phyloP scores from a whole-genome alignment of 2,329 filamentous ascomycete species.

The Colletotrichum eleusines region DNA sequence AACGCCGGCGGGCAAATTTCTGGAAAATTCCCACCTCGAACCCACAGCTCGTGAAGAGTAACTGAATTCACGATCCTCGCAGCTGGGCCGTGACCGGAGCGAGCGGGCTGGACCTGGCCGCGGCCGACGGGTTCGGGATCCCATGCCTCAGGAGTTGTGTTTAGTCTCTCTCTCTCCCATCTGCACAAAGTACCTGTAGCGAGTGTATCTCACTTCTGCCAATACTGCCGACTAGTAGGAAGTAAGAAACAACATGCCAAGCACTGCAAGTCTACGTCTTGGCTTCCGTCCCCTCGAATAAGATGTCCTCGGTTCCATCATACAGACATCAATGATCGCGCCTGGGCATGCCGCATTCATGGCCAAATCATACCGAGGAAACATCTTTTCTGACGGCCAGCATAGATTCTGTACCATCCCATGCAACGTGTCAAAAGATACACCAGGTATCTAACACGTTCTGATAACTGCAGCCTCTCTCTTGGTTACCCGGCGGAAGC shows the following conservation, averaged over 20 bases:
- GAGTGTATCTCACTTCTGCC: neutral
- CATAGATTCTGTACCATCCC: no score
- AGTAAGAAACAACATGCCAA: conserved; percentile 6
- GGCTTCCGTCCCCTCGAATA: neutral
- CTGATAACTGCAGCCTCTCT: conserved; percentile 8
- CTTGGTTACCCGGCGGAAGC: conserved; percentile 8
- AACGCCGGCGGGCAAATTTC: neutral
- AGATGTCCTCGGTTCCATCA: neutral
- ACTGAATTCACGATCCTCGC: neutral
- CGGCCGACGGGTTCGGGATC: neutral
- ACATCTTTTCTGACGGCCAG: neutral
- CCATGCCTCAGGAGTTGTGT: conserved; percentile 5
- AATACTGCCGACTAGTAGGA: neutral
- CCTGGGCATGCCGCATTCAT: neutral
- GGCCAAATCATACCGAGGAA: neutral
- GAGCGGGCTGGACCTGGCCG: conserved; percentile 5
- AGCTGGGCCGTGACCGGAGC: conserved; percentile 34
- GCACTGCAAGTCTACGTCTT: neutral
- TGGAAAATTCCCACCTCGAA: neutral
- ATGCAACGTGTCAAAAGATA: neutral
- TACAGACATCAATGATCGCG: neutral
- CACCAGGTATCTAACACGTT: neutral
- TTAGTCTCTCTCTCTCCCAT: neutral
- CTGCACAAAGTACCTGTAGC: neutral
- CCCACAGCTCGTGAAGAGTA: neutral